Evolutionary conservation across 2,329 filamentous ascomycete species (phyloP).

Genomic region (Simplicillium aogashimaense): DNA sequence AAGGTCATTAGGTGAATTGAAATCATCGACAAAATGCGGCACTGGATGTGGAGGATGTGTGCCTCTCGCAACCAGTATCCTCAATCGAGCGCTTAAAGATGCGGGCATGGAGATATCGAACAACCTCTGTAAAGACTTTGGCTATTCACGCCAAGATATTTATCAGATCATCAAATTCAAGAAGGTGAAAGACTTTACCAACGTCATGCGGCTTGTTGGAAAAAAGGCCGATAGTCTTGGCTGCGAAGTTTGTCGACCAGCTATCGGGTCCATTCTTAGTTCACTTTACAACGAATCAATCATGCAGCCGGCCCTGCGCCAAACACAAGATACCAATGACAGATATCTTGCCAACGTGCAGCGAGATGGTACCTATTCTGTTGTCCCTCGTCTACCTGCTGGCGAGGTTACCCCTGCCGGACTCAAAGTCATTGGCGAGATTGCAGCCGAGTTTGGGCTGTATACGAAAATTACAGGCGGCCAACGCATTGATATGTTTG

Average conservation of each 20-base stretch:
- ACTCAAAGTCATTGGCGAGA: slow-evolving; percentile 71
- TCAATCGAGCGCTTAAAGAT: slow-evolving; percentile 77
- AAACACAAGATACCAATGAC: slow-evolving; percentile 86
- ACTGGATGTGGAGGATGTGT: slow-evolving; percentile 87
- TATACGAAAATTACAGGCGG: slow-evolving; percentile 92
- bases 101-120: slow-evolving; percentile 86
- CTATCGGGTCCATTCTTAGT: slow-evolving; percentile 69
- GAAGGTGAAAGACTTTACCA: slow-evolving; percentile 58
- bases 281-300: slow-evolving; percentile 79
- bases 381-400: slow-evolving; percentile 71
- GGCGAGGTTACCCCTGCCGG: slow-evolving; percentile 85
- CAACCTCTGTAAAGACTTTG: slow-evolving; percentile 75
- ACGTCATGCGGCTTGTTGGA: slow-evolving; percentile 72
- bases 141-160: slow-evolving; percentile 75
- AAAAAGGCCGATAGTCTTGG: slow-evolving; percentile 63
- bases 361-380: slow-evolving; percentile 82
- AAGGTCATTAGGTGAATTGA: slow-evolving; percentile 73
- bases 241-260: slow-evolving; percentile 81
- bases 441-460: slow-evolving; percentile 73
- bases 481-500: slow-evolving; percentile 89
- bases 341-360: slow-evolving; percentile 83
- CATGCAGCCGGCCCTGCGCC: slow-evolving; percentile 59
- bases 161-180: slow-evolving; percentile 85
- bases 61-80: slow-evolving; percentile 80
- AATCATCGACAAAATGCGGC: slow-evolving; percentile 83